Conservation (phyloP, 768 basidiomycete species). For the Lepiota brunneoincarnata region DNA sequence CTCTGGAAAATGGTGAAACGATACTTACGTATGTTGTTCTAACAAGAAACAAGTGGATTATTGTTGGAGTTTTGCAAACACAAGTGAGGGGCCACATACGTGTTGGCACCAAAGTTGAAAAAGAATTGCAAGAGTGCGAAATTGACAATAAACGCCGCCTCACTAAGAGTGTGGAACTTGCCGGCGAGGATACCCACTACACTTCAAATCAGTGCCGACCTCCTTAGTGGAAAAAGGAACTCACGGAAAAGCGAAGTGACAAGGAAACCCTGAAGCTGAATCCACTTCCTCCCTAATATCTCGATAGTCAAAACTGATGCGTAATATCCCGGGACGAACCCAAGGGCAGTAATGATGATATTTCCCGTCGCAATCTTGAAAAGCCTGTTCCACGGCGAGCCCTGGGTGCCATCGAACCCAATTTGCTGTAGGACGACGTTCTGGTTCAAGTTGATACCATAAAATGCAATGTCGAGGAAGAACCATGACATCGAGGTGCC, state of each 20-base stretch:
- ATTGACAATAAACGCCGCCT: conserved; percentile 62
- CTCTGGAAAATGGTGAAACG: neutral
- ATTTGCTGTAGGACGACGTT: conserved; percentile 76
- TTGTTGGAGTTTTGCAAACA: neutral
- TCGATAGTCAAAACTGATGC: conserved; percentile 68
- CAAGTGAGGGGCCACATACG: conserved; percentile 33
- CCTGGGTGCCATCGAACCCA: conserved; percentile 57
- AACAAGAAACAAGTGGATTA: neutral
- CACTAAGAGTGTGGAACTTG: conserved; percentile 54
- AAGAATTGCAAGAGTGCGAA: conserved; percentile 79
- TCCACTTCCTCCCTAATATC: conserved; percentile 68
- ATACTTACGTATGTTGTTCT: conserved; percentile 51
- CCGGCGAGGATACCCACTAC: conserved; percentile 69
- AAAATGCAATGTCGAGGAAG: conserved; percentile 76
- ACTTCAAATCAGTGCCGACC: neutral
- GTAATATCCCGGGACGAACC: conserved; percentile 68
- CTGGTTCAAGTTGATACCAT: conserved; percentile 72
- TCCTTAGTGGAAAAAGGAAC: conserved; percentile 16
- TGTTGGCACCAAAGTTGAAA: conserved; percentile 81
- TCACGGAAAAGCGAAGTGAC: conserved; percentile 64
- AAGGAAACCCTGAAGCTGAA: conserved; percentile 76
- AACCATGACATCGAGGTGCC: conserved; percentile 75
- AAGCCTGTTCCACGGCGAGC: conserved; percentile 60
- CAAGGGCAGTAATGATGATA: conserved; percentile 70
- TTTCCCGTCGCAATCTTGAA: conserved; percentile 68